Percentiles rank a stretch among this genome's conserved stretches.
These are phyloP conservation scores for Helicostylum pulchrum DNA, from an alignment of 192 early-diverging fungal genomes.

Conservation along the genomic window DNA sequence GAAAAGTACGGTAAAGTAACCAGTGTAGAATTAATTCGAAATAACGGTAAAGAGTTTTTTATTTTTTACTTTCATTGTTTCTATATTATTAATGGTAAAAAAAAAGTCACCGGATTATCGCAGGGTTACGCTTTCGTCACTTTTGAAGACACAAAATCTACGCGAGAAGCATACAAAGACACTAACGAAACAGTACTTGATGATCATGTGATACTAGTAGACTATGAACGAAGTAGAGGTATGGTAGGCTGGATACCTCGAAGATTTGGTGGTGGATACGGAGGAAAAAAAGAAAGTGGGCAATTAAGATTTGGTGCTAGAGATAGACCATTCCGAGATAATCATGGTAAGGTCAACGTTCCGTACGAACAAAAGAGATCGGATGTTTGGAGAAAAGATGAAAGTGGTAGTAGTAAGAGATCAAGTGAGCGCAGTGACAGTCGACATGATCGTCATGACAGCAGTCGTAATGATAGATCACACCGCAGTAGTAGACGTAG, in stretches of 20 bases:
- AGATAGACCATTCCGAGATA: constrained; percentile 35
- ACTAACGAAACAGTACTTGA: constrained; percentile 27
- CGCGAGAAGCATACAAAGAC: constrained; percentile 32
- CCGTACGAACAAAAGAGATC: background rate
- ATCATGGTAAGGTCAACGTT: background rate
- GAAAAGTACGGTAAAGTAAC: constrained; percentile 28
- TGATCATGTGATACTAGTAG: constrained; percentile 34
- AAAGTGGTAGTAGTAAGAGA: too few relatives aligned
- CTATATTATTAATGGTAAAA: too few relatives aligned
- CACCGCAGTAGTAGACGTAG: too few relatives aligned
- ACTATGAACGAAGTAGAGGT: constrained; percentile 36
- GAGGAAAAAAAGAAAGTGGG: constrained; percentile 40
- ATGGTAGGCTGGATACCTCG: constrained; percentile 44
- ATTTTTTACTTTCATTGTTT: background rate
- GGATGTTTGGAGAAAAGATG: constrained; percentile 5
- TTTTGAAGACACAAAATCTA: constrained; percentile 19
- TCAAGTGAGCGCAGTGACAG: too few relatives aligned
- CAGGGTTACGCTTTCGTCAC: constrained; percentile 43
- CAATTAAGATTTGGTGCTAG: constrained; percentile 43
- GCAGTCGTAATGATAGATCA: too few relatives aligned
- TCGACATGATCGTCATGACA: too few relatives aligned
- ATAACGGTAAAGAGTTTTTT: constrained; percentile 25
- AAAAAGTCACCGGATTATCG: constrained; percentile 39
- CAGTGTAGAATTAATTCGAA: constrained; percentile 22
- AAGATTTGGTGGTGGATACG: constrained; percentile 42